Evolutionary conservation across 495 filamentous ascomycete species (phyloP), one percentile per base, ranked within the genome.

Genomic region (Talaromyces thailandensis): DNA sequence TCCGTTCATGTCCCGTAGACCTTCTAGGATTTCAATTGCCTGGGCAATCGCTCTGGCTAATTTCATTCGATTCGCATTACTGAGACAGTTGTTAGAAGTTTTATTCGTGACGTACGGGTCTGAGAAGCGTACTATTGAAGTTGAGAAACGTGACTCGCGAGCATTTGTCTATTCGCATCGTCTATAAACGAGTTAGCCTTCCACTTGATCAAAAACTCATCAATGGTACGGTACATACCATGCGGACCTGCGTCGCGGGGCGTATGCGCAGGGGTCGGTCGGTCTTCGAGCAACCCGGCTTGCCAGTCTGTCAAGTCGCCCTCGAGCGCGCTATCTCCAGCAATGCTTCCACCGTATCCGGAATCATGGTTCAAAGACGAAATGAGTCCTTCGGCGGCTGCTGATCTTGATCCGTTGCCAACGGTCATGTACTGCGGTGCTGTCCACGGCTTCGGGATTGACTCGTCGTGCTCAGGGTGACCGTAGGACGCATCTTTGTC

Each of bases 11-110:
- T 90, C 85, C 73, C 96, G 92, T 58, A 98, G 82, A 59, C 83
- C 82, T 75, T 87, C 85, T 64, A 91, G 69, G 0, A 89, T 87
- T 48, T 98, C 93, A 58, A 96, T 84, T 3, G 90, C 91, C 28
- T 84, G 81, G 66, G 85, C 89, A 69, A 98, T 96, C 40, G 90
- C 87, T 48, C 93, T 87, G 52, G 84, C 92, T 32, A 98, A 85
- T 57, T 90, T 82, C 12, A 84, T 90, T 37, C 92, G 86, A 71
- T 98, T 96, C 64, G 90, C 88, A 75, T 98, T 98, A 73, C 91
- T 78, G 76, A 84, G 24, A 25, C 16, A 16, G 31, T 26, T 28
- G 58, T 75, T 52, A 76, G 71, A 48, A 51, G 67, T 58, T 50
- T 55, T 12, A 37, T 14, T 43, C 76, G 60, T 21, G 24, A 55